A percentile compares a stretch with the other conserved stretches of the same genome.
Evolutionary conservation across 331 rosid species (phyloP).

Genomic region (Erythrophleum ivorense): DNA sequence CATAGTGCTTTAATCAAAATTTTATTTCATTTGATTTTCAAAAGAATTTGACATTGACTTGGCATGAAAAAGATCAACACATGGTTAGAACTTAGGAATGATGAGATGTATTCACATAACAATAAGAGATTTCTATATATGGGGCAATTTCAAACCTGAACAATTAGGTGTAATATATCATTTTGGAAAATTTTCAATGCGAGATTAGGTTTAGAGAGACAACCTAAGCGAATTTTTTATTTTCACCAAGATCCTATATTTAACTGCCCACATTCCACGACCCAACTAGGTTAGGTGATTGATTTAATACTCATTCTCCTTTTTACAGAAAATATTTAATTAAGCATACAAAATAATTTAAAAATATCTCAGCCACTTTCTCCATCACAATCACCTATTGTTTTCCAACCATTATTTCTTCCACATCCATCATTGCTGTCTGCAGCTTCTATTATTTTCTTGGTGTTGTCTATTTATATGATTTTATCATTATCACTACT

Average conservation of each 20-base stretch:
- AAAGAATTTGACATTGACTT: not conserved
- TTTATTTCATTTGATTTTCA: not conserved
- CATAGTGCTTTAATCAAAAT: no score
- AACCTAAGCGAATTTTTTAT: no score
- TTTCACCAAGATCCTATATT: no score
- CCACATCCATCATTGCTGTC: slow-evolving; percentile 10
- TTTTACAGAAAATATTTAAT: not conserved
- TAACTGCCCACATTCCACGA: no score
- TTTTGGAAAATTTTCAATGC: no score
- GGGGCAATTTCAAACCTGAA: not conserved
- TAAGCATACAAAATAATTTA: not conserved
- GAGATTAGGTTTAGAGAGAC: no score
- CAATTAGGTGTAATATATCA: not conserved
- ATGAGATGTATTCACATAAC: not conserved
- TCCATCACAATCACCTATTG: not conserved
- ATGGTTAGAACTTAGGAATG: not conserved
- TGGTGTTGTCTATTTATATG: not conserved
- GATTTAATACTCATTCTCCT: not conserved
- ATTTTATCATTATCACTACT: not conserved
- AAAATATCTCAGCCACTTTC: no score
- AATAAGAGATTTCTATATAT: not conserved
- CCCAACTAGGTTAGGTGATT: not conserved
- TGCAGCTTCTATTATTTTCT: not conserved
- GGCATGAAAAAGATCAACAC: no score
- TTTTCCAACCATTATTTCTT: no score